Percentiles rank a stretch among this genome's conserved stretches.
Evolutionary conservation across 169 alveolate genomes (phyloP).

Genomic region (Hepatocystis sp.): DNA sequence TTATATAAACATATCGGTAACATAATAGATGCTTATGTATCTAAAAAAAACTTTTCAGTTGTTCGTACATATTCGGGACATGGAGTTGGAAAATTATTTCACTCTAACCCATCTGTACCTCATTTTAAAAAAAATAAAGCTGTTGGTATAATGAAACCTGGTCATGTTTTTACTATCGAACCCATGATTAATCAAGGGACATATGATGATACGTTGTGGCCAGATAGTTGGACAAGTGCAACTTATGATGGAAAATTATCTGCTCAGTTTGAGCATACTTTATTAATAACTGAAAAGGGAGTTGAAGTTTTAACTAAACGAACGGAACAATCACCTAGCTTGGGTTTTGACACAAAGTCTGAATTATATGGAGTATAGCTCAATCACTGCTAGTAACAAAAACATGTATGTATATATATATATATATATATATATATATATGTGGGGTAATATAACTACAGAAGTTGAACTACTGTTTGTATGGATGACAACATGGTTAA

Average conservation of each 20-base stretch:
- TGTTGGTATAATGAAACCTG: conserved; percentile 95
- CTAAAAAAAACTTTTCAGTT: conserved; percentile 86
- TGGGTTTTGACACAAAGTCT: conserved; percentile 85
- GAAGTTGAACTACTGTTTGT: too few relatives aligned
- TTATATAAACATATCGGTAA: conserved; percentile 98
- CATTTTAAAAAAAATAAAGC: conserved; percentile 99
- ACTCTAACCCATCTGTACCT: conserved; percentile 96
- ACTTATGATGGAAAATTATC: conserved; percentile 95
- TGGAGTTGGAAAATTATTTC: conserved; percentile 98
- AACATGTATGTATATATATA: too few relatives aligned
- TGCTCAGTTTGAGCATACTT: conserved; percentile 99
- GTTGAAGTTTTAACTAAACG: conserved; percentile 96
- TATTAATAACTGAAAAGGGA: conserved; percentile 95
- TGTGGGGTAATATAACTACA: too few relatives aligned
- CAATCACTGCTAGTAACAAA: too few relatives aligned
- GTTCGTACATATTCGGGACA: conserved; percentile 98
- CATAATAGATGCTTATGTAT: conserved; percentile 89
- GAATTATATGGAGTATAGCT: conserved; percentile 19
- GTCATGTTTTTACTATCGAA: conserved; percentile 99
- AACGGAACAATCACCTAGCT: conserved; percentile 93
- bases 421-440: too few relatives aligned
- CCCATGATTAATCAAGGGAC: conserved; percentile 99
- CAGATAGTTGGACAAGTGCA: conserved; percentile 99
- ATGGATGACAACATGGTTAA: too few relatives aligned
- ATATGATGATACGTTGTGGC: conserved; percentile 96